These are phyloP conservation scores for Chaetomium cochliodes DNA, from an alignment of 495 filamentous ascomycete species.

Conservation along the genomic window DNA sequence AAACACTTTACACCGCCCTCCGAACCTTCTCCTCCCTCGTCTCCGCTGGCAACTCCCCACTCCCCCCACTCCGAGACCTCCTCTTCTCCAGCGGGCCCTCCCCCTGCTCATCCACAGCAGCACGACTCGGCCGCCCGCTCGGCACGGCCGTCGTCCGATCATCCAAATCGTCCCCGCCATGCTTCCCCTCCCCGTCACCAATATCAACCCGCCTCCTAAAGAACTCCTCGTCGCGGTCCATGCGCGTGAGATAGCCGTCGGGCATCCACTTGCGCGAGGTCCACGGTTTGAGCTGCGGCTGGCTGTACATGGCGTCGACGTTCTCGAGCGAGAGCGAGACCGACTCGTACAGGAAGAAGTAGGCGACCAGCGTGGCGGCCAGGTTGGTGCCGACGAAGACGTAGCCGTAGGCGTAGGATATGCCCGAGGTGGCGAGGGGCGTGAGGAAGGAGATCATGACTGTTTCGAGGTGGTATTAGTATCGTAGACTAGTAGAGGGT, in stretches of 20 bases:
- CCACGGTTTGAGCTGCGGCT: slow-evolving; percentile 61
- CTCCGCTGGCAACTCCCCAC: slow-evolving; percentile 10
- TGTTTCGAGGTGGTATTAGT: not conserved
- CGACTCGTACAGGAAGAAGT: slow-evolving; percentile 76
- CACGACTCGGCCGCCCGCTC: slow-evolving; percentile 24
- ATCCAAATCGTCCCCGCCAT: slow-evolving; percentile 13
- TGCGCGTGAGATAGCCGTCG: slow-evolving; percentile 42
- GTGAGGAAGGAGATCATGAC: slow-evolving; percentile 82
- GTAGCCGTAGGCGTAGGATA: slow-evolving; percentile 75
- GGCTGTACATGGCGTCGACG: slow-evolving; percentile 71
- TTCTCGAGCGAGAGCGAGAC: slow-evolving; percentile 70
- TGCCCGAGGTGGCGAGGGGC: slow-evolving; percentile 66
- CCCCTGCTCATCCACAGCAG: slow-evolving; percentile 8
- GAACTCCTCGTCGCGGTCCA: slow-evolving; percentile 29
- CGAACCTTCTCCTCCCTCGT: slow-evolving; percentile 11
- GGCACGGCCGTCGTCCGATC: slow-evolving; percentile 21
- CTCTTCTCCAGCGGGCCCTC: slow-evolving; percentile 11
- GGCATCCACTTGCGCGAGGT: slow-evolving; percentile 60
- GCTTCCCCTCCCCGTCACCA: not conserved
- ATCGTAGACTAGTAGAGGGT: too few species aligned
- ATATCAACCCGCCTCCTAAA: slow-evolving; percentile 5
- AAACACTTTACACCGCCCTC: slow-evolving; percentile 11
- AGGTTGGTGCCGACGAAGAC: slow-evolving; percentile 73
- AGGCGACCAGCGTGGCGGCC: slow-evolving; percentile 62
- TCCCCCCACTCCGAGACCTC: not conserved